phyloP scores from a whole-genome alignment of 352 stramenopile species.

The Pythium angustatum region DNA sequence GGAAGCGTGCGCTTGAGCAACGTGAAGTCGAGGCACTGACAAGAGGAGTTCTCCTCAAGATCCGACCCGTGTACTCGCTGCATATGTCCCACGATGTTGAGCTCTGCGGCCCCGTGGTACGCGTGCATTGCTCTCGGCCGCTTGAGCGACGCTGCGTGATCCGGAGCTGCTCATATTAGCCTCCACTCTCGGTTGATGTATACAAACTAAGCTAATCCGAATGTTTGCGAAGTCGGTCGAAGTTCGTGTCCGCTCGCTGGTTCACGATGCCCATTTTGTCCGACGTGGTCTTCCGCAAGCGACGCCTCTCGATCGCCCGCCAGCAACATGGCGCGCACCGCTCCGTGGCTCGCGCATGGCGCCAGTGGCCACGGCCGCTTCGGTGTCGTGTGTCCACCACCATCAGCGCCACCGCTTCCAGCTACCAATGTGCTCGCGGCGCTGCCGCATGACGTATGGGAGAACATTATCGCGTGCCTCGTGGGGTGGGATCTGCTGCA shows the following conservation, averaged over 20 bases:
- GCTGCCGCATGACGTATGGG: slow-evolving; percentile 19
- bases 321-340: too few relatives aligned
- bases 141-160: slow-evolving; percentile 12
- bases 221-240: slow-evolving; percentile 24
- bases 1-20: slow-evolving; percentile 19
- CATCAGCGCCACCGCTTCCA: neutral
- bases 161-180: neutral
- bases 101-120: slow-evolving; percentile 6
- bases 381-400: neutral
- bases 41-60: slow-evolving; percentile 5
- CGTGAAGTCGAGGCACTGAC: slow-evolving; percentile 11
- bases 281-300: too few relatives aligned
- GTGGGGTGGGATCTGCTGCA: slow-evolving; percentile 21
- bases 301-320: too few relatives aligned
- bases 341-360: neutral
- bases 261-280: too few relatives aligned
- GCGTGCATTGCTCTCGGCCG: slow-evolving; percentile 23
- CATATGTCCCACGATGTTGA: neutral
- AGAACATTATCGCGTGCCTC: slow-evolving; percentile 17
- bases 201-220: slow-evolving; percentile 15
- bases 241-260: neutral
- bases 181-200: neutral
- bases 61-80: slow-evolving; percentile 21
- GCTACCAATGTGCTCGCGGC: neutral
- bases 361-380: neutral